phyloP scores from a whole-genome alignment of 1,139 yeast genomes.

The Nakaseomyces bracarensis region DNA sequence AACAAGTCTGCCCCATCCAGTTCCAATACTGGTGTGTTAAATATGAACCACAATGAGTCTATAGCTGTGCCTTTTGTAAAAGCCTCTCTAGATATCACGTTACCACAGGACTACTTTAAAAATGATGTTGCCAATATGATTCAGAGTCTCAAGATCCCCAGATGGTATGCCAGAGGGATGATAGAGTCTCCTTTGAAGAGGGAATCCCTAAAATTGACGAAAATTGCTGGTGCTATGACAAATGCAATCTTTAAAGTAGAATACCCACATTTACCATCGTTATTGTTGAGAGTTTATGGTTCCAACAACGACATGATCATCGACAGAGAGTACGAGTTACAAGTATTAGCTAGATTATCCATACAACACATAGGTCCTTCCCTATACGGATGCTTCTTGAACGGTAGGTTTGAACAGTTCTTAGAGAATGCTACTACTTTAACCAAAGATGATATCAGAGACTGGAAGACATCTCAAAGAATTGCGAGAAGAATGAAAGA shows the following conservation, averaged over 20 bases:
- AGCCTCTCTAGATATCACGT: conserved; percentile 50
- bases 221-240: conserved; percentile 90
- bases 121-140: conserved; percentile 66
- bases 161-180: conserved; percentile 49
- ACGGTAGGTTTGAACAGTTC: conserved; percentile 67
- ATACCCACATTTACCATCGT: conserved; percentile 34
- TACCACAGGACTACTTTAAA: conserved; percentile 78
- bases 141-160: conserved; percentile 57
- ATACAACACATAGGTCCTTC: conserved; percentile 79
- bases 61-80: conserved; percentile 33
- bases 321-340: conserved; percentile 75
- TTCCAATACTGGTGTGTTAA: conserved; percentile 6
- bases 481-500: conserved; percentile 96
- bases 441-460: conserved; percentile 62
- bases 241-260: conserved; percentile 73
- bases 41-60: conserved; percentile 13
- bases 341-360: conserved; percentile 63
- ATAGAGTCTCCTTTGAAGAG: conserved; percentile 25
- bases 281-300: conserved; percentile 82
- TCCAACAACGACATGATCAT: conserved; percentile 79
- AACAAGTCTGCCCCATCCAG: background rate
- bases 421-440: conserved; percentile 61
- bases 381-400: conserved; percentile 76
- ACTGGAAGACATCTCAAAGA: conserved; percentile 68
- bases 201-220: conserved; percentile 35